Evolutionary conservation across 23 red algal genomes (phyloP).

Genomic region (Chondrus crispus): DNA sequence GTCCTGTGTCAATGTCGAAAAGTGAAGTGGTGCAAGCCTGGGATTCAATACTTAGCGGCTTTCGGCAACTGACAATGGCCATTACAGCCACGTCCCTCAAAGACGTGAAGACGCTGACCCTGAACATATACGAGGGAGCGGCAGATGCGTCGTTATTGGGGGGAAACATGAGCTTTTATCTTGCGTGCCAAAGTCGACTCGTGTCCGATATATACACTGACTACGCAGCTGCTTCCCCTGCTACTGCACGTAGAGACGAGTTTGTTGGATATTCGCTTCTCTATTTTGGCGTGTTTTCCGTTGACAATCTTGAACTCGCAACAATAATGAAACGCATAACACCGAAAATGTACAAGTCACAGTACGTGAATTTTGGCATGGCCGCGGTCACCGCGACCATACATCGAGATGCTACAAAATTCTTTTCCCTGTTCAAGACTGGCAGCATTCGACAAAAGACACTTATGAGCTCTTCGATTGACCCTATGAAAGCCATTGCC

Average conservation of each 20-base stretch:
- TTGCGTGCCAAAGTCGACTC: constrained; percentile 41
- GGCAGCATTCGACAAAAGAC: constrained; percentile 9
- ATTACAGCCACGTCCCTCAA: constrained; percentile 35
- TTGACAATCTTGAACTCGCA: constrained; percentile 32
- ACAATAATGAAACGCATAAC: constrained; percentile 10
- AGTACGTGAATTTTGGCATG: not conserved
- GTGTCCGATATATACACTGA: constrained; percentile 44
- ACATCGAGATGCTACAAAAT: not conserved
- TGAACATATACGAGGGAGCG: constrained; percentile 58
- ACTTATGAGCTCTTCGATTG: constrained; percentile 11
- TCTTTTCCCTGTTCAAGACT: constrained; percentile 27
- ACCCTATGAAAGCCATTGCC: not conserved
- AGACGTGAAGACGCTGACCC: constrained; percentile 29
- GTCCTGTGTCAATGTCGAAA: not conserved
- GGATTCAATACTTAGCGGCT: constrained; percentile 31
- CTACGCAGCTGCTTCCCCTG: not conserved
- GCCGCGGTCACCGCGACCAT: constrained; percentile 12
- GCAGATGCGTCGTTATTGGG: constrained; percentile 55
- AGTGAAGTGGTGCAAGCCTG: not conserved
- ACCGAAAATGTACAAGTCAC: not conserved
- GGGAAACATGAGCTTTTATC: constrained; percentile 57
- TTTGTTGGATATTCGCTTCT: constrained; percentile 44
- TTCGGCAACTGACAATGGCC: constrained; percentile 63
- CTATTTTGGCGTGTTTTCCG: constrained; percentile 40
- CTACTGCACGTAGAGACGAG: constrained; percentile 8